Evolutionary conservation across 495 filamentous ascomycete genomes (phyloP), one percentile per base, ranked within the genome.

Genomic region (Aspergillus taichungensis): DNA sequence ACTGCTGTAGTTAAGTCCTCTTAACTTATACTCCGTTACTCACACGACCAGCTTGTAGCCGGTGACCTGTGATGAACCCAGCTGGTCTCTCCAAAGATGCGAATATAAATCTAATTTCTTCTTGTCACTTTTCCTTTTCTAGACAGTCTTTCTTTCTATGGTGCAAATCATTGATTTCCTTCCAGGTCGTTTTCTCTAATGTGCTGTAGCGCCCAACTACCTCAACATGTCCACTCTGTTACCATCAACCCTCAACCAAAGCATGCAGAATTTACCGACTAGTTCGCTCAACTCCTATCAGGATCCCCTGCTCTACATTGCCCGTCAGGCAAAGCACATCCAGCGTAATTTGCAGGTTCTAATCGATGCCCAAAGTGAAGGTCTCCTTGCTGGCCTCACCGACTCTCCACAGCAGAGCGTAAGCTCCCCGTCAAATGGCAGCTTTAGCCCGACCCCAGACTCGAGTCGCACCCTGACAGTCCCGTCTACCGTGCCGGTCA

Each of bases 311-410:
- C 38, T 72, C 7, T 55, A 66, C 36, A 55, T 75, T 41, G 65
- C 72, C 24, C 68, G 72, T 11, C 68, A 74, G 43, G 52, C 65
- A 37, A 67, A 61, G 46, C 61, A 71, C 41, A 78, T 95, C 12
- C 82, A 95, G 48, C 71, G 71, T 31, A 80, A 89, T 37, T 73
- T 97, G 5, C 91, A 97, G 61, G 57, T 67, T 24, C 65, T 95
- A 5, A 76, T 97, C 27, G 89, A 97, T 66, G 84, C 85, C 0
- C 91, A 97, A 64, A 82, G 83, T 37, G 76, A 82, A 32, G 87
- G 87, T 24, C 71, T 95, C 32, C 59, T 82, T 3, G 65, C 73
- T 43, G 78, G 78, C 8, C 63, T 79, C 1, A 55, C 56, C 32
- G 56, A 46, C 10, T 55, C 63, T 14, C 49, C 53, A 49, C 14